Evolutionary conservation across 2,329 filamentous ascomycete species (phyloP), one percentile per base, ranked within the genome.

Genomic region (Apiospora sp.): DNA sequence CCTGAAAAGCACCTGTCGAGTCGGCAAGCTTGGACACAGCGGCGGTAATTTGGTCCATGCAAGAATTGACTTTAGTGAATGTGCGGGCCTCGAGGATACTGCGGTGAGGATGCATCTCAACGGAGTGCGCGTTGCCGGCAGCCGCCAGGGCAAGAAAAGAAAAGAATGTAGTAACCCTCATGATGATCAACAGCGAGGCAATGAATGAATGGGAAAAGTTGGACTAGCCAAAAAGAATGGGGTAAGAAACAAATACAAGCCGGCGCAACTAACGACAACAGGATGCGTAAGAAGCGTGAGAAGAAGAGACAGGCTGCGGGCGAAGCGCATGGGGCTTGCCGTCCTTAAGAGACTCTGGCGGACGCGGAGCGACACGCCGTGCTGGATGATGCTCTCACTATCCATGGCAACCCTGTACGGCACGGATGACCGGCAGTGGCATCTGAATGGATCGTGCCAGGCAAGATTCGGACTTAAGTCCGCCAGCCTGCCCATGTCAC

Each of bases 81-180:
- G 58, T 64, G 34, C 58, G 58, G 22, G 58, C 58, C 58, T 64
- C 34, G 58, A 64, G 58, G 34, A 41, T 10, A 12, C 10, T 27
- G n/a, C 49, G 49, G 49, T 51, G 49, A 27, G 58, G 58, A 37
- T 41, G 30, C 58, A 37, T 41, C 30, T 64, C 58, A 12, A 64
- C 58, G 34, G 58, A 34, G n/a, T 64, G 19, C 8, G 34, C 13
- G 58, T 64, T 64, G 58, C 58, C 58, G 58, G 58, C 58, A 19
- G 58, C 58, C 58, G 58, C 58, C 58, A 64, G 58, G 58, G 58
- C 58, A 34, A 64, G 58, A 41, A 64, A 64, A 64, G 58, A 64
- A 64, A 64, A 64, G 58, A 64, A 64, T 41, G 58, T 64, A 64
- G 58, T n/a, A 64, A 41, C 22, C 58, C 58, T 64, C 58, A 64